phyloP scores from a whole-genome alignment of 1,284 basidiomycete species.

The Leccinum huronense region DNA sequence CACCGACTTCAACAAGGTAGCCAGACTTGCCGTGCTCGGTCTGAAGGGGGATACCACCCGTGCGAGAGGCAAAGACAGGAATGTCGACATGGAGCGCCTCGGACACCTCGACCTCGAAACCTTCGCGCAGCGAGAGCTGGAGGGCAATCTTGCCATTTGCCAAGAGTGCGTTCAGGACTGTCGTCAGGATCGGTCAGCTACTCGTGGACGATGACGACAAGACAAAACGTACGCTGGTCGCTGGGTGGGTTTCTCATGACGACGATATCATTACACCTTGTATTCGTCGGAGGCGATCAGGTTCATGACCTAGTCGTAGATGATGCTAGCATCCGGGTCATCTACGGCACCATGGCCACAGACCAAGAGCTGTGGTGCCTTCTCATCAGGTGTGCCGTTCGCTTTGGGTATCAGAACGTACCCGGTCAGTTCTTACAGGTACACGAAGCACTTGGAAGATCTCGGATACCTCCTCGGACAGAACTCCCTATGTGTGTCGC shows the following conservation, averaged over 20 bases:
- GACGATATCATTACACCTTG: conserved; percentile 63
- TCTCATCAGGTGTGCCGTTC: conserved; percentile 47
- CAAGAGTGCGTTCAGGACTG: conserved; percentile 77
- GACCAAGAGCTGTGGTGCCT: conserved; percentile 77
- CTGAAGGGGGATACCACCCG: conserved; percentile 88
- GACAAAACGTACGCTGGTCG: conserved; percentile 62
- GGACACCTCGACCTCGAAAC: conserved; percentile 91
- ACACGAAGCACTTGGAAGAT: no score
- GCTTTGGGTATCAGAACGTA: conserved; percentile 24
- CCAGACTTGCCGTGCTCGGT: conserved; percentile 81
- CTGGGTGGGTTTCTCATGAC: conserved; percentile 79
- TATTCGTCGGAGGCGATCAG: conserved; percentile 56
- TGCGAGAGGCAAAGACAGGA: conserved; percentile 75
- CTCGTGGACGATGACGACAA: neutral
- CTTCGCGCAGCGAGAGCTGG: conserved; percentile 80
- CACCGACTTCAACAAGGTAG: conserved; percentile 71
- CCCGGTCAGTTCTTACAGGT: no score
- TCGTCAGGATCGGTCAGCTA: conserved; percentile 9
- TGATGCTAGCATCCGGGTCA: conserved; percentile 82
- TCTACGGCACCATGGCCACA: conserved; percentile 88
- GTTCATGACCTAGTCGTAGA: conserved; percentile 74
- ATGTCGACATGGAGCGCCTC: conserved; percentile 84
- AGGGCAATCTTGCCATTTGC: conserved; percentile 73
- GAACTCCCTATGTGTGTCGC: no score
- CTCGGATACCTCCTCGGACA: no score